Evolutionary conservation across 1,139 yeast genomes (phyloP).

Genomic region (Ogataea hybrid): DNA sequence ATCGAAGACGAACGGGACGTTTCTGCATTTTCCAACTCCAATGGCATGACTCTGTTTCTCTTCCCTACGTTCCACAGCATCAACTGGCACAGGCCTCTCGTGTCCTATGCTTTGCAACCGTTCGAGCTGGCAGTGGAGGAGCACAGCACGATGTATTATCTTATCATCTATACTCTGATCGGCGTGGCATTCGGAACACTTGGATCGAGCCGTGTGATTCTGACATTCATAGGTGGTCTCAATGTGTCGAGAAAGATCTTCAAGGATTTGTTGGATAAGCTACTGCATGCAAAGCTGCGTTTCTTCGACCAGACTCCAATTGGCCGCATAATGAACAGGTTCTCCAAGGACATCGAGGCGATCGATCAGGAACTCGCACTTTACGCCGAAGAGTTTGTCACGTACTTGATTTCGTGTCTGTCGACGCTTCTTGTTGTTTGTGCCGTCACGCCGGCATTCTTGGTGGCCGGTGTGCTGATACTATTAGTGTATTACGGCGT

Average conservation of each 20-base stretch:
- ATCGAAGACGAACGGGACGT: slow-evolving; percentile 24
- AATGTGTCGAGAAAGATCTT: slow-evolving; percentile 78
- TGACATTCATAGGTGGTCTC: slow-evolving; percentile 69
- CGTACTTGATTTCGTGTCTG: slow-evolving; percentile 64
- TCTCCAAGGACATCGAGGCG: slow-evolving; percentile 92
- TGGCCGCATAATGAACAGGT: slow-evolving; percentile 96
- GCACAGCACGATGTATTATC: slow-evolving; percentile 59
- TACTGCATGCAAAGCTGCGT: slow-evolving; percentile 76
- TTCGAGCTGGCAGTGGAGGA: slow-evolving; percentile 30
- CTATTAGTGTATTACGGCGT: slow-evolving; percentile 62
- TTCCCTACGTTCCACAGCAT: too few relatives aligned
- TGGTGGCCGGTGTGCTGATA: slow-evolving; percentile 70
- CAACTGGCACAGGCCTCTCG: slow-evolving; percentile 30
- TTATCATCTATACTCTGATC: slow-evolving; percentile 63
- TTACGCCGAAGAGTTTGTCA: slow-evolving; percentile 68
- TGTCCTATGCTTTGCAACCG: slow-evolving; percentile 20
- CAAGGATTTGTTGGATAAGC: slow-evolving; percentile 57
- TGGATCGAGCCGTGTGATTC: slow-evolving; percentile 56
- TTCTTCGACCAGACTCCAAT: slow-evolving; percentile 95
- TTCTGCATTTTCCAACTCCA: too few relatives aligned
- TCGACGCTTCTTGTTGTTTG: slow-evolving; percentile 73
- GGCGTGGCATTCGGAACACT: slow-evolving; percentile 59
- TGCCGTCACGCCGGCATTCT: slow-evolving; percentile 80
- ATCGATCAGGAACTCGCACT: slow-evolving; percentile 93
- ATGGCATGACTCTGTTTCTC: too few relatives aligned